Evolutionary conservation across 306 rosid genomes (phyloP).

Genomic region (Rosa rugosa): DNA sequence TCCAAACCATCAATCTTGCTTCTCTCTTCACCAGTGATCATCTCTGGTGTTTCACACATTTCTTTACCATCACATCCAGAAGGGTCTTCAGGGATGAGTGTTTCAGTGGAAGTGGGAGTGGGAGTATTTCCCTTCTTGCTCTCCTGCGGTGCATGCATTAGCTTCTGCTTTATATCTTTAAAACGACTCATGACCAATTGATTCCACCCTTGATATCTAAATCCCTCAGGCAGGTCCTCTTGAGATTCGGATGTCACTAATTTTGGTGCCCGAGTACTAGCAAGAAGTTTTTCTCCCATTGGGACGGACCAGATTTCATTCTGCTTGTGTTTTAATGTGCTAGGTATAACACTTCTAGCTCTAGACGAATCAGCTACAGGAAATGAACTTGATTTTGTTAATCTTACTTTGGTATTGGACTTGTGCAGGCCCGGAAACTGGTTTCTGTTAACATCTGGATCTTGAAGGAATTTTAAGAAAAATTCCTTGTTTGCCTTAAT

Average conservation of each 20-base stretch:
- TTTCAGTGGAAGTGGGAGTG: constrained; percentile 31
- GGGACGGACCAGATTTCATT: constrained; percentile 52
- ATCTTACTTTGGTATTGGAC: constrained; percentile 38
- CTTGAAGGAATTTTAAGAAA: constrained; percentile 57
- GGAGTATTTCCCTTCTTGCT: constrained; percentile 45
- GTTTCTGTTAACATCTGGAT: constrained; percentile 32
- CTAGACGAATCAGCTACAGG: constrained; percentile 50
- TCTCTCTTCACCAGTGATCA: constrained; percentile 28
- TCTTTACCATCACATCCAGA: constrained; percentile 41
- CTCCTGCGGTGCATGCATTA: constrained; percentile 63
- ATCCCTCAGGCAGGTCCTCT: constrained; percentile 43
- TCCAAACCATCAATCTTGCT: constrained; percentile 32
- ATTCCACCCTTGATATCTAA: constrained; percentile 74
- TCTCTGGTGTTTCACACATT: constrained; percentile 31
- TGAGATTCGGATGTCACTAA: constrained; percentile 28
- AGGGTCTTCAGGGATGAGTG: constrained; percentile 15
- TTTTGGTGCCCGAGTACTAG: constrained; percentile 33
- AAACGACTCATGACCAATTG: constrained; percentile 70
- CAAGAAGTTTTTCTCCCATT: constrained; percentile 36
- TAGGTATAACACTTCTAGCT: constrained; percentile 31
- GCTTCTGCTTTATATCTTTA: constrained; percentile 69
- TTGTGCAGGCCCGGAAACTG: constrained; percentile 32
- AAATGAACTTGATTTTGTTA: constrained; percentile 75
- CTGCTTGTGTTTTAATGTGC: constrained; percentile 74
- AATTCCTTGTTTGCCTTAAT: constrained; percentile 57